phyloP scores from a whole-genome alignment of 768 basidiomycete species.

The Kwoniella newhampshirensis region DNA sequence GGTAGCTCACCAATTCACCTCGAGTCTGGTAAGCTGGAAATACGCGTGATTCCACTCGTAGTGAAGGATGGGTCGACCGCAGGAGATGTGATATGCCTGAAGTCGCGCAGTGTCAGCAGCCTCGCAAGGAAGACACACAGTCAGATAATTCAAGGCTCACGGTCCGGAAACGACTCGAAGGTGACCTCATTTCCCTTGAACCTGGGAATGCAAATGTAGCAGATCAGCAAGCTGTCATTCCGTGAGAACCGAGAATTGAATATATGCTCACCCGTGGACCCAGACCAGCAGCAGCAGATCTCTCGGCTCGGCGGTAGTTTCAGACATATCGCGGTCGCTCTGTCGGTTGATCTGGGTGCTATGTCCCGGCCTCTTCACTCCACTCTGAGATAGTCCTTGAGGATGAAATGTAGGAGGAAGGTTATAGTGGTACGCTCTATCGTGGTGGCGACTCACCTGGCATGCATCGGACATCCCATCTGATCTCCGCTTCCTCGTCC shows the following conservation, averaged over 20 bases:
- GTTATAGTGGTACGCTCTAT: no score
- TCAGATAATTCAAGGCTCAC: slow-evolving; percentile 47
- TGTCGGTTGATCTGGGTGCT: no score
- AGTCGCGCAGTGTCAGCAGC: not conserved
- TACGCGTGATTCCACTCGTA: slow-evolving; percentile 68
- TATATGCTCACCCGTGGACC: slow-evolving; percentile 48
- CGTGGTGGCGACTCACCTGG: no score
- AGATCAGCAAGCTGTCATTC: not conserved
- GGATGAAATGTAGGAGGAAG: no score
- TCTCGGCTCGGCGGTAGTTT: slow-evolving; percentile 18
- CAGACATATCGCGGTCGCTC: no score
- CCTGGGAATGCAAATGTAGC: slow-evolving; percentile 20
- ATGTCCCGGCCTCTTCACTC: no score
- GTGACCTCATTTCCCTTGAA: slow-evolving; percentile 55
- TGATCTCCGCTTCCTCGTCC: no score
- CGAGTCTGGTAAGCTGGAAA: slow-evolving; percentile 95
- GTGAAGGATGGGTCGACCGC: slow-evolving; percentile 62
- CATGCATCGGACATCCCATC: no score
- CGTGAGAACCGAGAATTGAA: not conserved
- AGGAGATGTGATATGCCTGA: slow-evolving; percentile 67
- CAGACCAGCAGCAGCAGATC: slow-evolving; percentile 53
- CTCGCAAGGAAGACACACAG: not conserved
- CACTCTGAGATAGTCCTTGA: no score
- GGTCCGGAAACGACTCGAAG: slow-evolving; percentile 65
- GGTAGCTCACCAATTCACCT: slow-evolving; percentile 71